A percentile compares a stretch with the other conserved stretches of the same genome.
Conservation (phyloP, 495 filamentous ascomycete genomes). For the Hypoxylon subgilvum region DNA sequence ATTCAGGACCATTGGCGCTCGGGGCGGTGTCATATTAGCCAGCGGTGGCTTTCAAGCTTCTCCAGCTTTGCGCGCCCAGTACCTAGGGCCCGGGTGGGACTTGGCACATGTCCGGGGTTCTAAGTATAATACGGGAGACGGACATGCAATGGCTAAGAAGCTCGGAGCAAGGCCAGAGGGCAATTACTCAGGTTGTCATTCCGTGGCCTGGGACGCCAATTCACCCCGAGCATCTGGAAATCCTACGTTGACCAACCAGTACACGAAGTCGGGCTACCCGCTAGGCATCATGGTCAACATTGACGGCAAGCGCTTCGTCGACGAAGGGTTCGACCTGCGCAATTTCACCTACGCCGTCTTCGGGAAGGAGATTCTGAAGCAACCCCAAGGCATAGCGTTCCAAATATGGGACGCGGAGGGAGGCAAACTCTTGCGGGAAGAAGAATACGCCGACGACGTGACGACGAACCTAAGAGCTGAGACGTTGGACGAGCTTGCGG, state of each 20-base stretch:
- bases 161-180: slow-evolving; percentile 56
- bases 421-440: slow-evolving; percentile 54
- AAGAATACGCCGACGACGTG: slow-evolving; percentile 64
- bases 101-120: slow-evolving; percentile 64
- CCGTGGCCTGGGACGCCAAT: slow-evolving; percentile 67
- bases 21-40: slow-evolving; percentile 57
- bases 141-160: slow-evolving; percentile 57
- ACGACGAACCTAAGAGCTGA: slow-evolving; percentile 56
- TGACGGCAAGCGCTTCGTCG: slow-evolving; percentile 64
- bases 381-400: slow-evolving; percentile 62
- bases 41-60: slow-evolving; percentile 68
- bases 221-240: slow-evolving; percentile 58
- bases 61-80: slow-evolving; percentile 59
- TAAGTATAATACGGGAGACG: slow-evolving; percentile 64
- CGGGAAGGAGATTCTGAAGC: slow-evolving; percentile 60
- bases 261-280: slow-evolving; percentile 70
- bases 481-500: slow-evolving; percentile 60
- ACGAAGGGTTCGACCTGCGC: slow-evolving; percentile 66
- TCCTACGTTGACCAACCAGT: slow-evolving; percentile 63
- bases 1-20: slow-evolving; percentile 41
- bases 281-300: slow-evolving; percentile 67
- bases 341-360: slow-evolving; percentile 71
- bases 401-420: slow-evolving; percentile 65
- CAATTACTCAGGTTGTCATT: slow-evolving; percentile 68
- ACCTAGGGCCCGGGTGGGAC: slow-evolving; percentile 68